phyloP scores from a whole-genome alignment of 73 alveolate species.

The Paramecium tetraurelia region DNA sequence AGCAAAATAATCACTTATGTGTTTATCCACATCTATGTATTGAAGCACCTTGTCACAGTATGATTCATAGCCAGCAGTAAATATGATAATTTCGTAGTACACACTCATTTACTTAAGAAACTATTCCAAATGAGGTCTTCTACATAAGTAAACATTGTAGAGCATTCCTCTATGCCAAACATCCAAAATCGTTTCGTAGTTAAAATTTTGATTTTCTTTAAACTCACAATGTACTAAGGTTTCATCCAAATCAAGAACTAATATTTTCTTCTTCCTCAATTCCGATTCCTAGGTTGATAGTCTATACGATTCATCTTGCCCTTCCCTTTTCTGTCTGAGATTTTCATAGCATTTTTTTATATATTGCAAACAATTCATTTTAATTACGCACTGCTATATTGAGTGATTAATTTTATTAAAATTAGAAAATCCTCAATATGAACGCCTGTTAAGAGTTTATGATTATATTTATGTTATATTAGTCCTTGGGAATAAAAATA shows the following conservation, averaged over 20 bases:
- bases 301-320: not conserved
- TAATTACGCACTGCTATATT: not conserved
- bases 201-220: conserved; percentile 35
- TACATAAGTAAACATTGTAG: not conserved
- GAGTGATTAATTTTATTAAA: not conserved
- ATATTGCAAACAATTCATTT: not conserved
- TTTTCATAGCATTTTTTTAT: not conserved
- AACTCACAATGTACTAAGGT: conserved; percentile 51
- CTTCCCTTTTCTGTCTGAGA: not conserved
- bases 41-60: conserved; percentile 23
- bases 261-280: not conserved
- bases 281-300: not conserved
- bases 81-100: not conserved
- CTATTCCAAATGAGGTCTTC: conserved; percentile 1
- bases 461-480: not conserved
- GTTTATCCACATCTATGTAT: conserved; percentile 27
- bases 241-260: conserved; percentile 50
- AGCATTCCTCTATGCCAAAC: conserved; percentile 29
- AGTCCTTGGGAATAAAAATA: too few relatives aligned
- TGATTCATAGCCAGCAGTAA: conserved; percentile 51
- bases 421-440: not conserved
- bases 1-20: conserved; percentile 30
- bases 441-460: too few relatives aligned
- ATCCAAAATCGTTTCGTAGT: conserved; percentile 23
- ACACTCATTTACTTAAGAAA: not conserved